Conservation (phyloP, 2,329 filamentous ascomycete species). For the Madurella fahalii region DNA sequence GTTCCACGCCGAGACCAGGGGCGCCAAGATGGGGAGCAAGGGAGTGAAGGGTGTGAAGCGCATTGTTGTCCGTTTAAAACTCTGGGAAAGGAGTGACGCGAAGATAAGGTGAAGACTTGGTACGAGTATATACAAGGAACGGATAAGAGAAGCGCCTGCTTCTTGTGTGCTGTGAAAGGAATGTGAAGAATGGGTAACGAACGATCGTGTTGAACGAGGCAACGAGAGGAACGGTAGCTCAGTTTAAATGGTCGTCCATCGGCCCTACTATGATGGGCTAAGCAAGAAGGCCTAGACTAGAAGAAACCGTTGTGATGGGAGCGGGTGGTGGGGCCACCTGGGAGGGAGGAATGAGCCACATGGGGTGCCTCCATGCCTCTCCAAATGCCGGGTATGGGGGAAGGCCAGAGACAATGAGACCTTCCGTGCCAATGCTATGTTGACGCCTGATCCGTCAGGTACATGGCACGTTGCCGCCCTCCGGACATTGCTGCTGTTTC, state of each 20-base stretch:
- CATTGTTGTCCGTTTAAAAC: slow-evolving; percentile 5
- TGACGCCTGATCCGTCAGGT: slow-evolving; percentile 5
- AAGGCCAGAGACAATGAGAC: slow-evolving; percentile 4
- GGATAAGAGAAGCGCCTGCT: background rate
- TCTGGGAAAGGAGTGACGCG: background rate
- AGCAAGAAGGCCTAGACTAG: background rate
- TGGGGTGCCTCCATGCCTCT: background rate
- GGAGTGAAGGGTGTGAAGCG: slow-evolving; percentile 8
- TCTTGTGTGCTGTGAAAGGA: background rate
- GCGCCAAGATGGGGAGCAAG: slow-evolving; percentile 20
- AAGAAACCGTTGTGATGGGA: background rate
- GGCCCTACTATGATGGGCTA: background rate
- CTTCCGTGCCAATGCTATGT: background rate
- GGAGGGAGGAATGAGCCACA: background rate
- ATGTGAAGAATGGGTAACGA: background rate
- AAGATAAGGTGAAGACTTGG: background rate
- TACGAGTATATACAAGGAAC: background rate
- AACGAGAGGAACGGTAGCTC: background rate
- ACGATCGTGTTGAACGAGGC: background rate
- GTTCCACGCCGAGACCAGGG: slow-evolving; percentile 32
- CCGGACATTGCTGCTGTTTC: background rate
- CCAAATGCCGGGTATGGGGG: background rate
- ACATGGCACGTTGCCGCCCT: background rate
- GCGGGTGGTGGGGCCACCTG: background rate
- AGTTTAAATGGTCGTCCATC: background rate